phyloP scores from a whole-genome alignment of 225 moss, liverwort and hornwort genomes.

The Polytrichum commune region DNA sequence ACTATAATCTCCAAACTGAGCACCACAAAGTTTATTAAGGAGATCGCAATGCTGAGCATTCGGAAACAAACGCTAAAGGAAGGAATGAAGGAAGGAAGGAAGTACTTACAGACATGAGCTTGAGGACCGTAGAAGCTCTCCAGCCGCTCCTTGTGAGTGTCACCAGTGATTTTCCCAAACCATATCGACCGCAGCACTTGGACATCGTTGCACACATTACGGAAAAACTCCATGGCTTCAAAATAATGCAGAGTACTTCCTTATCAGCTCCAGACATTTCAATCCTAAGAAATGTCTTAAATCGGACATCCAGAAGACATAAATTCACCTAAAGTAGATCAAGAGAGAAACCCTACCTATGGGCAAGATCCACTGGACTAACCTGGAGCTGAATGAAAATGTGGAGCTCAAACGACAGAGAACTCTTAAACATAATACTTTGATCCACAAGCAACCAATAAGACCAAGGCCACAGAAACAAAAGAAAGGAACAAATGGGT shows the following conservation, averaged over 20 bases:
- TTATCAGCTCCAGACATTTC: no score
- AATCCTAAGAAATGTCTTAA: no score
- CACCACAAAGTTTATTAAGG: neutral
- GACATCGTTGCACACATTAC: conserved; percentile 63
- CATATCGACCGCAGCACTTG: conserved; percentile 86
- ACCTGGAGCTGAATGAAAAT: neutral
- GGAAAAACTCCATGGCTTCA: conserved; percentile 45
- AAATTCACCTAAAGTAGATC: neutral
- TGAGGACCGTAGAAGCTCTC: conserved; percentile 92
- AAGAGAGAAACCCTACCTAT: no score
- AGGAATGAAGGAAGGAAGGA: neutral
- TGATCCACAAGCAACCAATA: no score
- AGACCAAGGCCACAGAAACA: neutral
- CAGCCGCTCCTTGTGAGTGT: conserved; percentile 86
- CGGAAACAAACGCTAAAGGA: neutral
- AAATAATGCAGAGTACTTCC: neutral
- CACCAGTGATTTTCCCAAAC: conserved; percentile 75
- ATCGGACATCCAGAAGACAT: neutral
- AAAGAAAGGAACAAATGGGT: neutral
- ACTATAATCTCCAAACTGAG: neutral
- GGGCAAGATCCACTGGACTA: no score
- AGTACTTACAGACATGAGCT: conserved; percentile 62
- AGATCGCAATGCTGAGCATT: neutral
- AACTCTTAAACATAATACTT: no score
- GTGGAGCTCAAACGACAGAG: neutral